Percentiles rank a stretch among this genome's conserved stretches.
These are phyloP conservation scores for Zygoascus hellenicus DNA, from an alignment of 1,139 yeast species.

Conservation along the genomic window DNA sequence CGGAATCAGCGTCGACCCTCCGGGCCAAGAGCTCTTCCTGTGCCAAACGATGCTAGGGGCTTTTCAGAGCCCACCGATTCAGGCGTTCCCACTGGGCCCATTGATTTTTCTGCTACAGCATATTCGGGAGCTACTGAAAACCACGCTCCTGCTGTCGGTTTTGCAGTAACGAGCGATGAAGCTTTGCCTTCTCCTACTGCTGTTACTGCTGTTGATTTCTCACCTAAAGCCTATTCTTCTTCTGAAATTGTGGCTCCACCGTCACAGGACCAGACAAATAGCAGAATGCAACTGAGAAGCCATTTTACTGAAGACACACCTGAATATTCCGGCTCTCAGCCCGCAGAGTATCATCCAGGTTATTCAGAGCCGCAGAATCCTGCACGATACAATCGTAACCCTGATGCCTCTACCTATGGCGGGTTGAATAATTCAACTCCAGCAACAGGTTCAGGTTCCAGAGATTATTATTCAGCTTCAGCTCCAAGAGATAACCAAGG, in stretches of 20 bases:
- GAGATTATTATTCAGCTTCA: too few species aligned
- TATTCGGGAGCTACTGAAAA: constrained; percentile 12
- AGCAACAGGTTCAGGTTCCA: background rate
- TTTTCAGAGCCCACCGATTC: background rate
- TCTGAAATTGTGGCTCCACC: too few species aligned
- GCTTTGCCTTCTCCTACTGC: background rate
- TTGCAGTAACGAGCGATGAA: constrained; percentile 3
- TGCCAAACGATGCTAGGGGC: background rate
- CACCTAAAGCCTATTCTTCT: background rate
- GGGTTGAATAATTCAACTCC: background rate
- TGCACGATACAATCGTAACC: too few species aligned
- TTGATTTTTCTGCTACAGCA: constrained; percentile 16
- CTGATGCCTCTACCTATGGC: background rate
- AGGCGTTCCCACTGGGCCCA: background rate
- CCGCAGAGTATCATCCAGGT: too few species aligned
- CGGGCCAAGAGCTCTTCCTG: constrained; percentile 17
- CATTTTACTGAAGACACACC: background rate
- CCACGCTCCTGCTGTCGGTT: constrained; percentile 5
- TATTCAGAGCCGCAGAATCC: too few species aligned
- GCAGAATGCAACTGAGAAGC: background rate
- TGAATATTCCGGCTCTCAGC: too few species aligned
- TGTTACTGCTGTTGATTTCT: background rate
- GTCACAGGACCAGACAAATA: background rate
- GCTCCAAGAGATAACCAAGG: too few species aligned
- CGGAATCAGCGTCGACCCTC: constrained; percentile 18